These are phyloP conservation scores for Trifolium pratense DNA, from an alignment of 306 rosid species.

Conservation along the genomic window DNA sequence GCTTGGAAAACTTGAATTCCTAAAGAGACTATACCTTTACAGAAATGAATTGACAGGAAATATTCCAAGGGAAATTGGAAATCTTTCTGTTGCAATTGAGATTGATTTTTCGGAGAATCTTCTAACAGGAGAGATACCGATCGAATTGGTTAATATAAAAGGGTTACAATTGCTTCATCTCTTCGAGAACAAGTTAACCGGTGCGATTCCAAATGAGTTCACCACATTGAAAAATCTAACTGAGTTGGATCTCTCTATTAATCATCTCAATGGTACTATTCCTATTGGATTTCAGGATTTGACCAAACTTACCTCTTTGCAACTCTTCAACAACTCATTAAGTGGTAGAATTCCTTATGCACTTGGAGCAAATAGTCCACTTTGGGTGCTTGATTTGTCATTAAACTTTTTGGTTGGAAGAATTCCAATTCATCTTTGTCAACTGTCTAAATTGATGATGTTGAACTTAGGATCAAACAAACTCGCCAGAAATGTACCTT, in stretches of 20 bases:
- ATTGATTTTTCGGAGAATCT: slow-evolving; percentile 80
- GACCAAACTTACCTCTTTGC: slow-evolving; percentile 54
- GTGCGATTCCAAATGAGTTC: slow-evolving; percentile 72
- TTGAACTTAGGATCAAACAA: slow-evolving; percentile 67
- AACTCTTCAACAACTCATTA: slow-evolving; percentile 71
- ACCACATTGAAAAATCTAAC: slow-evolving; percentile 60
- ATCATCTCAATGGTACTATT: slow-evolving; percentile 64
- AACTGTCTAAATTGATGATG: slow-evolving; percentile 53
- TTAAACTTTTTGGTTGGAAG: slow-evolving; percentile 60
- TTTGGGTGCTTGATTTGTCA: slow-evolving; percentile 86
- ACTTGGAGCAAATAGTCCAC: slow-evolving; percentile 64
- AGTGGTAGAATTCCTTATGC: slow-evolving; percentile 66
- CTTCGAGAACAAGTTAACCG: slow-evolving; percentile 71
- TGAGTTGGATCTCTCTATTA: slow-evolving; percentile 75
- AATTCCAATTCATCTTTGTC: slow-evolving; percentile 72
- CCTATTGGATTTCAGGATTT: slow-evolving; percentile 64
- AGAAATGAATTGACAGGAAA: slow-evolving; percentile 70
- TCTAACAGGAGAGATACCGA: slow-evolving; percentile 66
- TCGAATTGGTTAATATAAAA: slow-evolving; percentile 57
- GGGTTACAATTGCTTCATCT: slow-evolving; percentile 63
- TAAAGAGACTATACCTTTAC: slow-evolving; percentile 66
- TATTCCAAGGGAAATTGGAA: slow-evolving; percentile 80
- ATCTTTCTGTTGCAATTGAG: slow-evolving; percentile 65
- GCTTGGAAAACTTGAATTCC: slow-evolving; percentile 58
- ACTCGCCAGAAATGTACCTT: slow-evolving; percentile 61